Base-by-base conservation (phyloP, 2,329 filamentous ascomycete genomes). In the Penicillium fuscoglaucum region DNA sequence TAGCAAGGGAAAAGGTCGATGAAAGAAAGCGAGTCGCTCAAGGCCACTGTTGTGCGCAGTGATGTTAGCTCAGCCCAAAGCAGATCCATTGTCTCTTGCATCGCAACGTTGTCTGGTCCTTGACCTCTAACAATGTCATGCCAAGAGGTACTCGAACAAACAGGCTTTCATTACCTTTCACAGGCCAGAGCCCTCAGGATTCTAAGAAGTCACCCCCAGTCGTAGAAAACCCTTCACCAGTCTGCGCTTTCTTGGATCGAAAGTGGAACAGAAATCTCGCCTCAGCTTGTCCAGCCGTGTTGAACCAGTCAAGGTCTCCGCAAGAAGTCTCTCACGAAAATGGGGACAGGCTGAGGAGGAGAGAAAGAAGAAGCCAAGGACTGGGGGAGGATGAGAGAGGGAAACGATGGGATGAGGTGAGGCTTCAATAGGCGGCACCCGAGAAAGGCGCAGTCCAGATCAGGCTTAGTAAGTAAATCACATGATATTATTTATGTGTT, bases 231-330 rank as follows among this genome's bases (percentile, higher is more conserved):
- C 57, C 47, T 68, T 67, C 65, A 62, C 66, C 41, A 57, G 57
- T 62, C 62, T 64, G 64, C 52, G 57, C 56, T 66, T 66, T 62
- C 58, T 46, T 44, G 47, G 15, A 21, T 43, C 45, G 59, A 64
- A 66, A 60, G 51, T 45, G 37, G 59, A 61, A 61, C 62, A 69
- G 61, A 66, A 57, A 61, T 61, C 63, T 67, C 61, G 59, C 64
- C 66, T 72, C 68, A 60, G 68, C 68, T 68, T 72, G 68, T 70
- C 71, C 67, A 71, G 73, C 71, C 70, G 68, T 67, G 64, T 70
- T 69, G 66, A 75, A 75, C 72, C 73, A 74, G 70, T 72, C 64
- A 74, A 75, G 73, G 72, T 73, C 71, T 74, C 72, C 70, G 70
- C 68, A 68, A 74, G 64, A 64, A 54, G 46, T 60, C 62, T 70